These are phyloP conservation scores for Teunomyces gatunensis DNA, from an alignment of 805 yeast genomes.

Conservation along the genomic window DNA sequence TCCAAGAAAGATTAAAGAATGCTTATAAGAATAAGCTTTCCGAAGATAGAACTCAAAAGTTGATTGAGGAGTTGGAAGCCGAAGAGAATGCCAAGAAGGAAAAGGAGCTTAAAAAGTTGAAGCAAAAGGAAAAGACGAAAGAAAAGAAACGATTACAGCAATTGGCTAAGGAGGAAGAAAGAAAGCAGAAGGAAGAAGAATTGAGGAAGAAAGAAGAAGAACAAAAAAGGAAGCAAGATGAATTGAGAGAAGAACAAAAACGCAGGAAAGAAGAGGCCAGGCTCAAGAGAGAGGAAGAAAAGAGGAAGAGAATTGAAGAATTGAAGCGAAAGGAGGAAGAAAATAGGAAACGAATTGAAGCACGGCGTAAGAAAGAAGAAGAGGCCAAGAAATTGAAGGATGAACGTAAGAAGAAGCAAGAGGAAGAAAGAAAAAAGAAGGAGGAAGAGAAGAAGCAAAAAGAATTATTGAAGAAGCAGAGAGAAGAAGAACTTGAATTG, in stretches of 20 bases:
- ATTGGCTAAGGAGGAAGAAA: conserved; percentile 61
- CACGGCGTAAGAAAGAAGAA: conserved; percentile 27
- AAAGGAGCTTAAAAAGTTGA: conserved; percentile 61
- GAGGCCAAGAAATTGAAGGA: conserved; percentile 24
- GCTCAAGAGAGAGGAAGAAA: conserved; percentile 47
- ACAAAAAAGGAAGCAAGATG: conserved; percentile 29
- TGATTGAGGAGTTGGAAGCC: conserved; percentile 67
- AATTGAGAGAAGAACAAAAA: conserved; percentile 34
- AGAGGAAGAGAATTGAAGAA: conserved; percentile 41
- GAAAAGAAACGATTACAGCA: conserved; percentile 67
- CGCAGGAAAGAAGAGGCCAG: conserved; percentile 38
- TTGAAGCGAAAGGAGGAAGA: conserved; percentile 32
- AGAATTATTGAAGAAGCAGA: conserved; percentile 11
- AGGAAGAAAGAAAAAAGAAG: conserved; percentile 21
- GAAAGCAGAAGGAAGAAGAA: conserved; percentile 51
- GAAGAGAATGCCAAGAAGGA: conserved; percentile 65
- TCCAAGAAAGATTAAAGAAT: conserved; percentile 68
- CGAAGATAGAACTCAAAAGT: conserved; percentile 61
- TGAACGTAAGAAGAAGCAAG: conserved; percentile 22
- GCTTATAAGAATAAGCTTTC: conserved; percentile 82
- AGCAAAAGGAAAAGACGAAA: conserved; percentile 65
- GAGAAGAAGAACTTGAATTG: conserved; percentile 12
- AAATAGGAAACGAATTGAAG: conserved; percentile 28
- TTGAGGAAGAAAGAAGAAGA: conserved; percentile 41
- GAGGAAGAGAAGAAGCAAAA: conserved; percentile 24